A percentile compares a stretch with the other conserved stretches of the same genome.
These are phyloP conservation scores for Hypoxylon rickii DNA, from an alignment of 495 filamentous ascomycete species.

Conservation along the genomic window DNA sequence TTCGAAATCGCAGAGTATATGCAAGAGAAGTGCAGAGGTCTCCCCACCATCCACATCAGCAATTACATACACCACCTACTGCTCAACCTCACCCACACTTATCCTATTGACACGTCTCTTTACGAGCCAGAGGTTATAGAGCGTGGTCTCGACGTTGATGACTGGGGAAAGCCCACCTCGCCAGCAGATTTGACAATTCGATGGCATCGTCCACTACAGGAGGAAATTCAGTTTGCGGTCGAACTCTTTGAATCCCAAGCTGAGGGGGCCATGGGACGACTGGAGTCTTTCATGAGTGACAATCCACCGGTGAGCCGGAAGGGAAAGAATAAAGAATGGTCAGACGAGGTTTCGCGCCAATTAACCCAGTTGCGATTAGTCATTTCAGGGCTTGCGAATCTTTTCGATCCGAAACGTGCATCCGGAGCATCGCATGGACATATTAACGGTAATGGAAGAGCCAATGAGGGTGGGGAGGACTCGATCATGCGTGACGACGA, in stretches of 20 bases:
- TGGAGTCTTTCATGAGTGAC: slow-evolving; percentile 76
- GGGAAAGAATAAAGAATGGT: slow-evolving; percentile 97
- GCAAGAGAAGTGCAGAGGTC: slow-evolving; percentile 91
- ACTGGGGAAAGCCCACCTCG: slow-evolving; percentile 78
- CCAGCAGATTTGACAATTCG: slow-evolving; percentile 77
- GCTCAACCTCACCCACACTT: slow-evolving; percentile 93
- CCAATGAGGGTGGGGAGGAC: slow-evolving; percentile 43
- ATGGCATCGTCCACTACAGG: slow-evolving; percentile 83
- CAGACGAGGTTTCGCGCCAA: slow-evolving; percentile 91
- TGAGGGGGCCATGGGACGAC: slow-evolving; percentile 54
- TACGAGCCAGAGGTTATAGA: slow-evolving; percentile 70
- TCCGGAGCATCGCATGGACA: slow-evolving; percentile 50
- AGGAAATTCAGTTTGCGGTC: slow-evolving; percentile 86
- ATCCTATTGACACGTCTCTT: slow-evolving; percentile 83
- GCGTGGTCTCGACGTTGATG: slow-evolving; percentile 60
- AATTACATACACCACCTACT: slow-evolving; percentile 99
- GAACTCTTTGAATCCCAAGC: slow-evolving; percentile 84
- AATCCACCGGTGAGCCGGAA: slow-evolving; percentile 86
- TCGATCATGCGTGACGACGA: slow-evolving; percentile 43
- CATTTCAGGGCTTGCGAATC: slow-evolving; percentile 81
- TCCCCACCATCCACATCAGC: slow-evolving; percentile 92
- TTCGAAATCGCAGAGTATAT: slow-evolving; percentile 93
- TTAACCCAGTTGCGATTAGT: slow-evolving; percentile 83
- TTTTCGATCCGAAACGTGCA: slow-evolving; percentile 81
- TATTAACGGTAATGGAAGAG: slow-evolving; percentile 44